Conservation (phyloP, 257 asterid genomes). For the Knoxia roxburghii region DNA sequence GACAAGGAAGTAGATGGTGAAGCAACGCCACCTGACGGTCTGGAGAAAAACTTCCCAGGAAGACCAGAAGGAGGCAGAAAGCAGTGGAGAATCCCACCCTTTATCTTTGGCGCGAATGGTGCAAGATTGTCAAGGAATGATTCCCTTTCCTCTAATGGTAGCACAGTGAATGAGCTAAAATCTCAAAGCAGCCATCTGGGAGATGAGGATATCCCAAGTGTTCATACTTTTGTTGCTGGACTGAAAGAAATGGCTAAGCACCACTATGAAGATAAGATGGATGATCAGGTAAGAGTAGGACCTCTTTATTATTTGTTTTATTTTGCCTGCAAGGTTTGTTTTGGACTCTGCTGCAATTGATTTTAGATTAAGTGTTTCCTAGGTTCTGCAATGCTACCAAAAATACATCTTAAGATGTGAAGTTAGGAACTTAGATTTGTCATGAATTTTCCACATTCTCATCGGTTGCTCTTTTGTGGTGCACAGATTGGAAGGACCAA, state of each 20-base stretch:
- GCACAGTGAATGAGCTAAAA: conserved; percentile 51
- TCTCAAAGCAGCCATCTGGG: conserved; percentile 36
- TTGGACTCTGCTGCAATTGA: too few species aligned
- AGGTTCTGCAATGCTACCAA: too few species aligned
- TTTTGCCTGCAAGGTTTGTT: not conserved
- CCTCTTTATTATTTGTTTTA: conserved; percentile 7
- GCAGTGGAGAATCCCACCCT: conserved; percentile 79
- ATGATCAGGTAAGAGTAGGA: conserved; percentile 48
- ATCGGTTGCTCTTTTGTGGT: conserved; percentile 5
- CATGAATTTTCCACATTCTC: conserved; percentile 2
- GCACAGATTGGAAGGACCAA: conserved; percentile 26
- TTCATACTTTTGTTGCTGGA: conserved; percentile 92
- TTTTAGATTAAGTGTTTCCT: not conserved
- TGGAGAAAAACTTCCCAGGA: conserved; percentile 56
- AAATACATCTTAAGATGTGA: not conserved
- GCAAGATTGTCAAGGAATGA: conserved; percentile 43
- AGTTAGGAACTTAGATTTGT: not conserved
- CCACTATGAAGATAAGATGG: conserved; percentile 44
- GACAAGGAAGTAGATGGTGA: conserved; percentile 45
- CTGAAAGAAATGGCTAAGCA: conserved; percentile 84
- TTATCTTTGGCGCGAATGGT: conserved; percentile 48
- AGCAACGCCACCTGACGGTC: conserved; percentile 68
- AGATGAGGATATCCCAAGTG: conserved; percentile 87
- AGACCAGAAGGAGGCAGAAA: conserved; percentile 67
- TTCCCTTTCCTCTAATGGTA: conserved; percentile 59